Evolutionary conservation across 148 eudicot genomes (phyloP).

Genomic region (Dysphania ambrosioides): DNA sequence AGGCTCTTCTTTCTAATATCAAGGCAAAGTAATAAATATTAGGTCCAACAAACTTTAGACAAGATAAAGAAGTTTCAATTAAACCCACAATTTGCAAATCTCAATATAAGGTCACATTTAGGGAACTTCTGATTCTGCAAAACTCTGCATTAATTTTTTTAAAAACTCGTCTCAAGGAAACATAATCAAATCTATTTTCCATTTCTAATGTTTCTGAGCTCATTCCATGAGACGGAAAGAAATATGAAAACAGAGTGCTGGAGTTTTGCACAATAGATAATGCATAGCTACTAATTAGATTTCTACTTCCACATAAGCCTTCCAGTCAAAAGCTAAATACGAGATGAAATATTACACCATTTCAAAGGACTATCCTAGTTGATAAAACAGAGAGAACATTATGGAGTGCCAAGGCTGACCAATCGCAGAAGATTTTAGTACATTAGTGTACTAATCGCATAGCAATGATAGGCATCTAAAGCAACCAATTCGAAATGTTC

Average conservation of each 20-base stretch:
- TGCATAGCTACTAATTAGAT: neutral
- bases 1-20: constrained; percentile 53
- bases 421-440: neutral
- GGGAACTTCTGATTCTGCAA: neutral
- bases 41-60: neutral
- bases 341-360: neutral
- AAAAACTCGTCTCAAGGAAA: neutral
- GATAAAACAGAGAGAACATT: too few relatives aligned
- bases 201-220: neutral
- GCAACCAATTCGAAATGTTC: neutral
- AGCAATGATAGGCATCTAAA: too few relatives aligned
- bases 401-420: neutral
- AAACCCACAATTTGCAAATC: neutral
- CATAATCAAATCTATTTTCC: too few relatives aligned
- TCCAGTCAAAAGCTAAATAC: neutral
- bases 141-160: neutral
- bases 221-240: neutral
- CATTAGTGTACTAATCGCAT: neutral
- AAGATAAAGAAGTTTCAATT: neutral
- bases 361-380: neutral
- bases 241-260: neutral
- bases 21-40: constrained; percentile 15
- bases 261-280: neutral
- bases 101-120: neutral
- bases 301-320: neutral